These are phyloP conservation scores for Cymbopogon citratus DNA, from an alignment of 176 grass and related monocot genomes.

Conservation along the genomic window DNA sequence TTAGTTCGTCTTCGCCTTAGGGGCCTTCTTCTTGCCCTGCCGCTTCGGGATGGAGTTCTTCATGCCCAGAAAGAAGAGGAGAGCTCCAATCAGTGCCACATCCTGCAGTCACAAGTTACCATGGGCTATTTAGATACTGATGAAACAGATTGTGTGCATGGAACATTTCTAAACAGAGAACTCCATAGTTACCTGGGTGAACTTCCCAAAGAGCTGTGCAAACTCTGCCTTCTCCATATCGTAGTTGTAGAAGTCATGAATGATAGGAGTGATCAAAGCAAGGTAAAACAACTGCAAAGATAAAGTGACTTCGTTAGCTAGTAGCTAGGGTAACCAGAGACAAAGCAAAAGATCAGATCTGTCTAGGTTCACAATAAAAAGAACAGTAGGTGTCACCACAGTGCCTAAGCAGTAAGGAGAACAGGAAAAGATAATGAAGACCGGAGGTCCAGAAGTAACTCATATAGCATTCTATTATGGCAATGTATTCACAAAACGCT, in stretches of 20 bases:
- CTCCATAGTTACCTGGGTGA: conserved; percentile 42
- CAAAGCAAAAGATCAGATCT: neutral
- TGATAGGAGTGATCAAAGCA: conserved; percentile 50
- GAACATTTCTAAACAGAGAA: neutral
- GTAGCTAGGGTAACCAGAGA: neutral
- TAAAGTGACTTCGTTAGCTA: neutral
- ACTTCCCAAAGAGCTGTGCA: conserved; percentile 65
- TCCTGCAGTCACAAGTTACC: conserved; percentile 30
- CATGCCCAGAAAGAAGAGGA: conserved; percentile 73
- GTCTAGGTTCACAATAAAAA: neutral
- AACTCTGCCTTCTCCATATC: conserved; percentile 72
- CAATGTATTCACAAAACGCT: neutral
- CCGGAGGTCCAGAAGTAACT: neutral
- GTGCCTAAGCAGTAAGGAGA: neutral
- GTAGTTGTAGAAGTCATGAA: conserved; percentile 82
- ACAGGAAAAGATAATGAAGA: neutral
- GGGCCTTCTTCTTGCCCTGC: conserved; percentile 53
- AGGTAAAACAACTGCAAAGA: conserved; percentile 47
- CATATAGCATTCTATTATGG: neutral
- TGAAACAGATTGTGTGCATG: neutral
- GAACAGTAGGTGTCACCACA: neutral
- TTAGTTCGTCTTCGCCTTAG: conserved; percentile 60
- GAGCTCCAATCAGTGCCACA: conserved; percentile 47
- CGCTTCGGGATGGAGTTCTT: conserved; percentile 63
- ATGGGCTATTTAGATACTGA: neutral